A percentile compares a stretch with the other conserved stretches of the same genome.
These are phyloP conservation scores for Ormosia emarginata DNA, from an alignment of 306 rosid genomes.

Conservation along the genomic window DNA sequence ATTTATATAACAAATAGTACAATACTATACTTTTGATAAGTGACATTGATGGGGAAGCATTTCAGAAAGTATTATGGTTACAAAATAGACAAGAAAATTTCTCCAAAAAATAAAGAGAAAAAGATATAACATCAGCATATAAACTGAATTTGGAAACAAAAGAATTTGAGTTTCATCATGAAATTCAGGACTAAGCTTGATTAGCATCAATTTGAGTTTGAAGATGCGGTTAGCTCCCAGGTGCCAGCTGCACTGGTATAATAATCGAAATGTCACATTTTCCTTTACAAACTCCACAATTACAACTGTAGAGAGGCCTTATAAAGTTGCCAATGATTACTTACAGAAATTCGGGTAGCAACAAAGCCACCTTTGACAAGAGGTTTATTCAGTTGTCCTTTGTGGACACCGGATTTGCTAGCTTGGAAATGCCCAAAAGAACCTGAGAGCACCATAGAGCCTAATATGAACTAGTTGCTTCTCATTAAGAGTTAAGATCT, in stretches of 20 bases:
- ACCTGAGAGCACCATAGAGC: slow-evolving; percentile 53
- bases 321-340: slow-evolving; percentile 19
- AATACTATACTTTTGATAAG: background rate
- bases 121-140: background rate
- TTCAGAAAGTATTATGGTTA: background rate
- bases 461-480: background rate
- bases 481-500: background rate
- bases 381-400: slow-evolving; percentile 72
- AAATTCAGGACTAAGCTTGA: slow-evolving; percentile 1
- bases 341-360: slow-evolving; percentile 93
- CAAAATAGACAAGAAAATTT: background rate
- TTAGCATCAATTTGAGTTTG: background rate
- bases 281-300: background rate
- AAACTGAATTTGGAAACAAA: background rate
- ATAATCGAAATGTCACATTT: background rate
- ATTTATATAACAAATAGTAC: background rate
- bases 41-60: background rate
- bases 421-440: slow-evolving; percentile 98
- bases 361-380: slow-evolving; percentile 95
- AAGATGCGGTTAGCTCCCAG: background rate
- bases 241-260: background rate
- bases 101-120: background rate
- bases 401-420: slow-evolving; percentile 92
- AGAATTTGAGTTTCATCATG: background rate
- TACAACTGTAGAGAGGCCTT: background rate